Evolutionary conservation across 768 basidiomycete genomes (phyloP).

Genomic region (Thelephora aurantiotincta): DNA sequence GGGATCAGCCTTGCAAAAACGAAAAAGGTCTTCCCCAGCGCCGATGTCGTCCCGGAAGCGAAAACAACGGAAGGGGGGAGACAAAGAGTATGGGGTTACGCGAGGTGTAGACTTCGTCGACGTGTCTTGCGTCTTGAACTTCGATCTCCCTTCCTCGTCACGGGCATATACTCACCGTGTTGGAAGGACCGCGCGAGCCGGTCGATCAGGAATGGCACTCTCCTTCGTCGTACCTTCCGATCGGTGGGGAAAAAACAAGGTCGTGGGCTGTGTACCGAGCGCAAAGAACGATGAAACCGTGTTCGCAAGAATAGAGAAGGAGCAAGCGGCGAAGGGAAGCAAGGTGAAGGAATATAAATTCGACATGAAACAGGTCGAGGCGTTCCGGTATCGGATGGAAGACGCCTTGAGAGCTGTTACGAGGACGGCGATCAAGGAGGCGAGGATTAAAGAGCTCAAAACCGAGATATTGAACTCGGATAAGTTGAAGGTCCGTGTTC

Average conservation of each 20-base stretch:
- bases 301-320: conserved; percentile 63
- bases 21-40: conserved; percentile 39
- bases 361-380: conserved; percentile 92
- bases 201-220: conserved; percentile 81
- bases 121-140: conserved; percentile 95
- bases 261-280: conserved; percentile 52
- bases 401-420: conserved; percentile 88
- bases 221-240: conserved; percentile 70
- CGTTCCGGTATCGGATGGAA: conserved; percentile 96
- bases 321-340: conserved; percentile 45
- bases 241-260: conserved; percentile 62
- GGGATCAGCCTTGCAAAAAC: conserved; percentile 28
- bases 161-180: conserved; percentile 91
- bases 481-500: conserved; percentile 73
- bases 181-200: conserved; percentile 93
- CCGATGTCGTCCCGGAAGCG: conserved; percentile 28
- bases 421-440: conserved; percentile 74
- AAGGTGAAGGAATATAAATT: conserved; percentile 82
- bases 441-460: conserved; percentile 86
- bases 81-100: conserved; percentile 85
- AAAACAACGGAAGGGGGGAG: conserved; percentile 28
- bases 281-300: conserved; percentile 65
- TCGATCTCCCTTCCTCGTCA: conserved; percentile 84
- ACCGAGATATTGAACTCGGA: conserved; percentile 89
- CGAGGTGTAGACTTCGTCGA: conserved; percentile 96